A percentile compares a stretch with the other conserved stretches of the same genome.
Evolutionary conservation across 2,329 filamentous ascomycete genomes (phyloP).

Genomic region (Exophiala aquamarina): DNA sequence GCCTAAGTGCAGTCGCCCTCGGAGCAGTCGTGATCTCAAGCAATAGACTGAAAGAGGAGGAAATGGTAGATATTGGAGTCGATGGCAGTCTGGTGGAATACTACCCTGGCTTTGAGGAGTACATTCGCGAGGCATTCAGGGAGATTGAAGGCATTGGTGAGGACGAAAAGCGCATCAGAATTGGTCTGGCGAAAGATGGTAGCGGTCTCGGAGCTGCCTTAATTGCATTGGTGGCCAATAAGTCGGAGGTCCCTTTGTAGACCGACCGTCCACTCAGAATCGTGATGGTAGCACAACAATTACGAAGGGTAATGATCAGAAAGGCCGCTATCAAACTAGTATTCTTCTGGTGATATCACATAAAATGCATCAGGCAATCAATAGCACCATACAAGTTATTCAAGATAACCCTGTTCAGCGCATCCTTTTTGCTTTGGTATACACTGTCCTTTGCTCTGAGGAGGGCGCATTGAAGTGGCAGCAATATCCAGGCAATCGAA

Average conservation of each 20-base stretch:
- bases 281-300: too few species aligned
- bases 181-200: constrained; percentile 96
- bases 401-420: too few species aligned
- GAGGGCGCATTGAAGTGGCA: too few species aligned
- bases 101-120: constrained; percentile 87
- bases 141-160: constrained; percentile 76
- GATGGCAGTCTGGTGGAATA: constrained; percentile 94
- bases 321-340: too few species aligned
- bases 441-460: too few species aligned
- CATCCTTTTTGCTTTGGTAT: too few species aligned
- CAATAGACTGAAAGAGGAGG: constrained; percentile 65
- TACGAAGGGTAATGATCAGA: too few species aligned
- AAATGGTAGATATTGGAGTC: constrained; percentile 86
- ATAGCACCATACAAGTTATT: too few species aligned
- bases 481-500: too few species aligned
- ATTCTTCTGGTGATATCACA: too few species aligned
- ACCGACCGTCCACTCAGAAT: too few species aligned
- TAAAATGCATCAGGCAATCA: too few species aligned
- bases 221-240: constrained; percentile 78
- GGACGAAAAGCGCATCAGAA: constrained; percentile 83
- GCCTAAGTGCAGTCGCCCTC: constrained; percentile 83
- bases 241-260: constrained; percentile 19
- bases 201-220: constrained; percentile 93
- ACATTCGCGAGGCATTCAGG: constrained; percentile 79
- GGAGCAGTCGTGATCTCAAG: constrained; percentile 81